Percentiles rank a stretch among this genome's conserved stretches.
phyloP scores from a whole-genome alignment of 2,329 filamentous ascomycete genomes.

The Chaetomiaceae sp. region DNA sequence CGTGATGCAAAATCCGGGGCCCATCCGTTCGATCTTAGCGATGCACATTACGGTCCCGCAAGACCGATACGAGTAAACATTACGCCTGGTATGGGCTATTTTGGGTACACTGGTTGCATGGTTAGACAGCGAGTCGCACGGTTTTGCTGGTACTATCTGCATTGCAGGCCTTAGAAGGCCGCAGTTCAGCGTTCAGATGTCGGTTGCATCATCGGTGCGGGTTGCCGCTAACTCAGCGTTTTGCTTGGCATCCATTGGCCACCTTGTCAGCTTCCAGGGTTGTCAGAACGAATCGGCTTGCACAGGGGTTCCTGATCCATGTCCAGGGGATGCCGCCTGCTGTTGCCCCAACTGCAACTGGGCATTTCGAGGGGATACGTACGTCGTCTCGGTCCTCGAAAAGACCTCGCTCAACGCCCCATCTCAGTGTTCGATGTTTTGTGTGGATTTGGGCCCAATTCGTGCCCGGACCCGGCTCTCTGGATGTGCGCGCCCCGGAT shows the following conservation, averaged over 20 bases:
- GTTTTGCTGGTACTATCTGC: too few species aligned
- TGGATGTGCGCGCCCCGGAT: slow-evolving; percentile 1
- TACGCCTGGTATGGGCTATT: too few species aligned
- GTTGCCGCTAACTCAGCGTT: too few species aligned
- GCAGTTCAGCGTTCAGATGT: neutral
- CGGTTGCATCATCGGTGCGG: slow-evolving; percentile 13
- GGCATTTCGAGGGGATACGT: slow-evolving; percentile 7
- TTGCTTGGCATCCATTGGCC: slow-evolving; percentile 18
- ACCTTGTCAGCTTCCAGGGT: neutral
- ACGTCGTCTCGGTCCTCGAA: neutral
- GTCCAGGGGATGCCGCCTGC: slow-evolving; percentile 14
- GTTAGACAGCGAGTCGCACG: too few species aligned
- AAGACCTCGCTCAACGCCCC: neutral
- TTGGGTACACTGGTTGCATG: too few species aligned
- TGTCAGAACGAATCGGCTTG: slow-evolving; percentile 3
- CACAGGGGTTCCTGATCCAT: slow-evolving; percentile 4
- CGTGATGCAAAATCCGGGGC: too few species aligned
- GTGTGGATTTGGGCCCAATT: neutral
- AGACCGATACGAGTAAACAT: too few species aligned
- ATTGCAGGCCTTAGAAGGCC: too few species aligned
- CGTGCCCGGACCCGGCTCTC: neutral
- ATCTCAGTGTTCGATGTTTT: slow-evolving; percentile 9
- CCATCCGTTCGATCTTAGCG: too few species aligned
- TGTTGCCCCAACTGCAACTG: slow-evolving; percentile 7
- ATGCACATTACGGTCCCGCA: too few species aligned